Evolutionary conservation across 208 protist genomes (phyloP), one percentile per base, ranked within the genome.

Genomic region (Crithidia sp.): DNA sequence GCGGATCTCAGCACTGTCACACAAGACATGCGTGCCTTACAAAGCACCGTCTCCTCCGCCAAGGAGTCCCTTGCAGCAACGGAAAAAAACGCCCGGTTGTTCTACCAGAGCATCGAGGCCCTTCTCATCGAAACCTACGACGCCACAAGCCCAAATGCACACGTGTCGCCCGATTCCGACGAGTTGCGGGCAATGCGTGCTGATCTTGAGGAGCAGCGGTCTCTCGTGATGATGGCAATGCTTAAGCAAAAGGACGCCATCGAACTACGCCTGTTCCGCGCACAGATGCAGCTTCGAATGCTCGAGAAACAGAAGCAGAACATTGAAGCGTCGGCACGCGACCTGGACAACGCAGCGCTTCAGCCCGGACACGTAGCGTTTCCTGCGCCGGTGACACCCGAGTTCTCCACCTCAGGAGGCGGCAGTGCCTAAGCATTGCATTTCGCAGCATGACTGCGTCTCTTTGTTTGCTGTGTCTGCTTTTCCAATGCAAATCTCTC

Each of bases 61-160:
- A 43, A 37, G 17, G 45, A 62, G 0, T 14, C 67, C 10, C 71
- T 66, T 41, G 19, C 53, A 2, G 10, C 55, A 12, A 63, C 39
- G 1, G 52, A 69, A 7, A 56, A 69, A 7, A 69, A 64, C 54
- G 45, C 71, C 3, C 5, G 17, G 2, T 17, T 66, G 14, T 76
- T 70, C 17, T 41, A 63, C n/a, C 64, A 67, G 13, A 65, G 64
- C 57, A 67, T 70, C 7, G 49, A 71, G 41, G 41, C 5, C 7
- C 41, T 71, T 4, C 16, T 71, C 10, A 63, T 71, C 57, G 64
- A 66, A 55, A 67, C 39, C 12, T 61, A 59, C 45, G 64, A 77
- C 50, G 14, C 17, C 5, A 7, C 17, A 2, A n/a, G 37, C 14
- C 41, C 53, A 14, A 4, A n/a, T 10, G 65, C 54, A 39, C 14